phyloP scores from a whole-genome alignment of 257 asterid species.

The Coffea eugenioides region DNA sequence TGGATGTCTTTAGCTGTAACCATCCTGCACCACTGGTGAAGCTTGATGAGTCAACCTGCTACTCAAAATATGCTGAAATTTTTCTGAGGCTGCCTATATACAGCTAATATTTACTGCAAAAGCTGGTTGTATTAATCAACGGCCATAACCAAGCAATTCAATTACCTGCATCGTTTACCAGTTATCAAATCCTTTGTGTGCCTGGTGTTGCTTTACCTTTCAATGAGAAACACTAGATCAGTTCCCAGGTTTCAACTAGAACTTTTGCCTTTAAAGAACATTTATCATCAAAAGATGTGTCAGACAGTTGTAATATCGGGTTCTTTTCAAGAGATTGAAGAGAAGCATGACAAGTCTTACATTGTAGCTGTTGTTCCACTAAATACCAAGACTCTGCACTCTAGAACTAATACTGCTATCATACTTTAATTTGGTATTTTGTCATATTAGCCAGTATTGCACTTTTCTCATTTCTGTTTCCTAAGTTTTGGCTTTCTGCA shows the following conservation, averaged over 20 bases:
- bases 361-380: neutral
- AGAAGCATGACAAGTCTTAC: neutral
- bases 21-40: neutral
- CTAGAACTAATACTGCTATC: neutral
- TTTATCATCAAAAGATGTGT: neutral
- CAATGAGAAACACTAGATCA: no score
- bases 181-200: neutral
- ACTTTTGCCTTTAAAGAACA: neutral
- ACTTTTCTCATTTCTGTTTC: neutral
- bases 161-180: neutral
- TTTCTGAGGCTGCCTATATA: no score
- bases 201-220: neutral
- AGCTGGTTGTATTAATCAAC: neutral
- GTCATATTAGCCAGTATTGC: neutral
- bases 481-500: neutral
- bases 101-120: no score
- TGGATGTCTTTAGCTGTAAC: neutral
- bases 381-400: neutral
- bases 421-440: neutral
- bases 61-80: no score
- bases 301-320: neutral
- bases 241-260: no score
- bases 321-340: neutral
- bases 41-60: neutral
- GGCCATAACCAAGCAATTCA: neutral